Conservation (phyloP, 305 asterid genomes). For the Solanum hybrid region DNA sequence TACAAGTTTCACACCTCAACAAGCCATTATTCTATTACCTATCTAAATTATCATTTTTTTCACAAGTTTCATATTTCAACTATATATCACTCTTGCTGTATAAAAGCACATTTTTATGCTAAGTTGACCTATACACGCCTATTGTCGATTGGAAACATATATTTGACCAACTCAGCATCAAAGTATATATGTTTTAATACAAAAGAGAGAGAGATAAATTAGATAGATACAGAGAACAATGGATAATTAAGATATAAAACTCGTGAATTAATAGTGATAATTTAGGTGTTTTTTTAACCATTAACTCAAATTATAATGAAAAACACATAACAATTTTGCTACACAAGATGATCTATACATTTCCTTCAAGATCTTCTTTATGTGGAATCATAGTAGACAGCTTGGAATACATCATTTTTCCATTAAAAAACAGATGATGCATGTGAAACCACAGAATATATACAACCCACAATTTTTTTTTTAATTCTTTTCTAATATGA, state of each 20-base stretch:
- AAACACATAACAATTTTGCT: not conserved
- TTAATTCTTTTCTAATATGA: not conserved
- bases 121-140: not conserved
- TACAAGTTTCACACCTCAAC: not conserved
- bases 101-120: not conserved
- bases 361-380: not conserved
- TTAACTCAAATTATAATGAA: not conserved
- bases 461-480: not conserved
- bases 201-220: not conserved
- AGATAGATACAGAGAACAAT: not conserved
- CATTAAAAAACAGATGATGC: constrained; percentile 4
- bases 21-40: not conserved
- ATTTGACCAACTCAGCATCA: not conserved
- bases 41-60: not conserved
- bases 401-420: constrained; percentile 5
- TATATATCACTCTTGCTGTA: not conserved
- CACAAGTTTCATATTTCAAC: not conserved
- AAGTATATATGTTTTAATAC: not conserved
- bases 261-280: not conserved
- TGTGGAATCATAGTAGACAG: constrained; percentile 7
- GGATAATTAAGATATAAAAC: not conserved
- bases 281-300: not conserved
- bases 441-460: constrained; percentile 6
- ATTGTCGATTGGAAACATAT: not conserved
- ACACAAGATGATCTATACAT: not conserved